These are phyloP conservation scores for Kitagawia praeruptora DNA, from an alignment of 129 eudicot genomes.

Conservation along the genomic window DNA sequence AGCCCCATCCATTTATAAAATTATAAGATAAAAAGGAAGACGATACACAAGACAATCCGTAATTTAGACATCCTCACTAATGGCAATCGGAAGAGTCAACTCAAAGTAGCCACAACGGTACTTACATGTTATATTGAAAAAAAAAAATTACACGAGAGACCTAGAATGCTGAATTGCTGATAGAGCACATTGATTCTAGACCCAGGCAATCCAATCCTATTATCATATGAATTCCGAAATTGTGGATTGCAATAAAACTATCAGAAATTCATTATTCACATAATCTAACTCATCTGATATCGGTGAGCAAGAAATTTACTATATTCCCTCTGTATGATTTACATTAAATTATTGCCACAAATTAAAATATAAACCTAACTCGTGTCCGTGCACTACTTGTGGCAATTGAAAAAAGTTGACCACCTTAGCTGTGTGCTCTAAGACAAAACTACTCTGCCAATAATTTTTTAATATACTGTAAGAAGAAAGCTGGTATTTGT, in stretches of 20 bases:
- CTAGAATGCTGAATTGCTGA: neutral
- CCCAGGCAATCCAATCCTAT: neutral
- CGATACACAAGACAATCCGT: neutral
- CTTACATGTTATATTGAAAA: no score
- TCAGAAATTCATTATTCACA: neutral
- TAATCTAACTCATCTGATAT: neutral
- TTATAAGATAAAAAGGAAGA: neutral
- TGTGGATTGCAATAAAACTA: neutral
- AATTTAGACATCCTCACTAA: neutral
- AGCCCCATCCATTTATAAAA: neutral
- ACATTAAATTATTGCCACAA: neutral
- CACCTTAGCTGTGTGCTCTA: neutral
- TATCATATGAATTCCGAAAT: no score
- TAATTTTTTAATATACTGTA: neutral
- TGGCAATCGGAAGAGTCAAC: neutral
- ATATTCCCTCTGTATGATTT: neutral
- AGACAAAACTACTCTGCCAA: neutral
- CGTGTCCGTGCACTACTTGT: neutral
- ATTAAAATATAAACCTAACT: neutral
- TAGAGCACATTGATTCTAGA: neutral
- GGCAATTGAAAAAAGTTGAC: neutral
- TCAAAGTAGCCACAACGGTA: neutral
- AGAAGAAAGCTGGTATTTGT: neutral
- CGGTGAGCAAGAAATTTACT: neutral
- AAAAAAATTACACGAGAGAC: no score